Conservation (phyloP, 345 rosid genomes). For the Aethionema arabicum region DNA sequence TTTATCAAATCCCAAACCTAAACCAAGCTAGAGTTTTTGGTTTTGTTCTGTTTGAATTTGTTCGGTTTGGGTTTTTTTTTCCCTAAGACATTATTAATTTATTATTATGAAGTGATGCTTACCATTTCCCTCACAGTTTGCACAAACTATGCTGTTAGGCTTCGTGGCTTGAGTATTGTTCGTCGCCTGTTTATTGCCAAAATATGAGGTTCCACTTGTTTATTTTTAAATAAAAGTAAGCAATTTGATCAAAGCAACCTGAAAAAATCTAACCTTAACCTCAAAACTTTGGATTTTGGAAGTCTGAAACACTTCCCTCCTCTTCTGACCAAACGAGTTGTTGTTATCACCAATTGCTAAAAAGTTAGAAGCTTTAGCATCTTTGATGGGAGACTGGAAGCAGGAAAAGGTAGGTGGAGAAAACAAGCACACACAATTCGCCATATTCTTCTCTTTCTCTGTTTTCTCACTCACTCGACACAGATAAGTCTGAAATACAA, state of each 20-base stretch:
- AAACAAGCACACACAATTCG: constrained; percentile 34
- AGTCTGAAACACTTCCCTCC: constrained; percentile 44
- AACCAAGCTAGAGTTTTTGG: no score
- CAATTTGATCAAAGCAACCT: not conserved
- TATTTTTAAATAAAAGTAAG: not conserved
- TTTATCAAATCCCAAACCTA: no score
- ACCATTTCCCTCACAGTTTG: constrained; percentile 81
- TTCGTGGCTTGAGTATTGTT: constrained; percentile 41
- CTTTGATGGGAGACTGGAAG: constrained; percentile 26
- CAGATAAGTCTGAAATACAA: constrained; percentile 27
- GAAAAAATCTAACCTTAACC: constrained; percentile 53
- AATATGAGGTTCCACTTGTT: not conserved
- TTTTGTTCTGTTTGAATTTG: no score
- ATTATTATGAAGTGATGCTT: constrained; percentile 12
- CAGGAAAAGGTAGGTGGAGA: constrained; percentile 32
- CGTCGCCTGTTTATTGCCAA: constrained; percentile 51
- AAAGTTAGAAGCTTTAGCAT: constrained; percentile 21
- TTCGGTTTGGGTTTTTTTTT: no score
- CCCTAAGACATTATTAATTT: no score
- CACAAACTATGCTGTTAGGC: constrained; percentile 61
- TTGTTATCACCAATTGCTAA: constrained; percentile 17
- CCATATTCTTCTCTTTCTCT: constrained; percentile 28
- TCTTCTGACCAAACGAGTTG: constrained; percentile 13
- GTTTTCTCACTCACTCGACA: constrained; percentile 41
- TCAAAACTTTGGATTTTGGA: constrained; percentile 55